A percentile compares a stretch with the other conserved stretches of the same genome.
These are phyloP conservation scores for Wickerhamiella qilinensis DNA, from an alignment of 805 yeast genomes.

Conservation along the genomic window DNA sequence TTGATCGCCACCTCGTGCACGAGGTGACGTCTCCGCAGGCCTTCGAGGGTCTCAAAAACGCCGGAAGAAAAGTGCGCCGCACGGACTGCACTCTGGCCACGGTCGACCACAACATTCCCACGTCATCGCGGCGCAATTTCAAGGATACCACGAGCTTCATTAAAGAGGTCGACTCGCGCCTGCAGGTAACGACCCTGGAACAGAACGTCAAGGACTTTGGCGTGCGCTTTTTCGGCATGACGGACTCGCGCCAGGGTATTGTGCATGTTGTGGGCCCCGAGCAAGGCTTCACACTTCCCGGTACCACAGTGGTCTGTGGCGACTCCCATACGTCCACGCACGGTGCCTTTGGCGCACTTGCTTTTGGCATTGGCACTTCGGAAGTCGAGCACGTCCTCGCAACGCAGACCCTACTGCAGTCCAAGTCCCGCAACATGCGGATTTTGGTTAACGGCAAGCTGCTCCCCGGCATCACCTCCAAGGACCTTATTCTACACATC, in stretches of 20 bases:
- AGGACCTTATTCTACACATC: conserved; percentile 85
- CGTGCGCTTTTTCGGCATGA: conserved; percentile 87
- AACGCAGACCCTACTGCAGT: conserved; percentile 83
- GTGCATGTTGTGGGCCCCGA: conserved; percentile 98
- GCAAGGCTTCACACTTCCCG: conserved; percentile 96
- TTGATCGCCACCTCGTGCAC: conserved; percentile 94
- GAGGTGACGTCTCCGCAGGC: conserved; percentile 99
- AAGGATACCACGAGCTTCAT: conserved; percentile 65
- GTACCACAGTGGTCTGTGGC: conserved; percentile 98
- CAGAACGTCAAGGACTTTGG: conserved; percentile 81
- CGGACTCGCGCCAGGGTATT: conserved; percentile 90
- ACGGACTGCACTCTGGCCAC: conserved; percentile 85
- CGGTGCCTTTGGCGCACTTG: conserved; percentile 95
- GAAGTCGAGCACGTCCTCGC: conserved; percentile 98
- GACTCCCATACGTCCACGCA: conserved; percentile 98
- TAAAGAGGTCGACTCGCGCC: conserved; percentile 75
- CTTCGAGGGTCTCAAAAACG: conserved; percentile 82
- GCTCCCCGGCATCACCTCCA: conserved; percentile 81
- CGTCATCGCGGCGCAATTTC: conserved; percentile 66
- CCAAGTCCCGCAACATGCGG: conserved; percentile 93
- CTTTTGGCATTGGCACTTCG: conserved; percentile 98
- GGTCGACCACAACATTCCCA: conserved; percentile 95
- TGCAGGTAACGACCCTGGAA: conserved; percentile 85
- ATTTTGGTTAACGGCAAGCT: conserved; percentile 73
- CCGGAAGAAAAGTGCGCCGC: conserved; percentile 82